Conservation (phyloP, 768 basidiomycete genomes). For the Cystobasidium onofrii region DNA sequence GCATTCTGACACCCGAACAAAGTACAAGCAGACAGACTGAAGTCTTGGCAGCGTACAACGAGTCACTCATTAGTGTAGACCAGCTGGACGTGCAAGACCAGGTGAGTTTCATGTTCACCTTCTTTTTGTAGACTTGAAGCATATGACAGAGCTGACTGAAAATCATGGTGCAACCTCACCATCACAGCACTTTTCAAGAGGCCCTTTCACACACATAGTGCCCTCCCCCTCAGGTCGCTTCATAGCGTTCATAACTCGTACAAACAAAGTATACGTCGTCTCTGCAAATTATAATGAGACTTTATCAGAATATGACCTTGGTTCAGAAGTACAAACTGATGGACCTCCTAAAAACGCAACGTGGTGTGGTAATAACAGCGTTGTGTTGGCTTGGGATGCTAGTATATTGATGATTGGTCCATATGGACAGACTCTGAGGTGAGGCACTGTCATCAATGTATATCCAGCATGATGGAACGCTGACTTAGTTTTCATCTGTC, state of each 20-base stretch:
- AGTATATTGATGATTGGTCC: constrained; percentile 82
- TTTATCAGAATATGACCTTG: constrained; percentile 69
- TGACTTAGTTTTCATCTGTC: background rate
- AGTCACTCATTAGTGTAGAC: constrained; percentile 75
- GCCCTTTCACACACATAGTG: constrained; percentile 77
- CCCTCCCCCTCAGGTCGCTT: constrained; percentile 92
- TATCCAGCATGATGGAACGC: background rate
- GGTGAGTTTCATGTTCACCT: constrained; percentile 40
- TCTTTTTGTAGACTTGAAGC: no score
- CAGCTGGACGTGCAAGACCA: constrained; percentile 79
- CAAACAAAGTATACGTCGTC: constrained; percentile 70
- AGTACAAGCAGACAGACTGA: constrained; percentile 84
- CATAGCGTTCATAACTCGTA: constrained; percentile 67
- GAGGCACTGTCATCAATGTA: constrained; percentile 42
- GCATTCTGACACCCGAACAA: constrained; percentile 77
- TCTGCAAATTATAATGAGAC: constrained; percentile 83
- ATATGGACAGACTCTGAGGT: constrained; percentile 77
- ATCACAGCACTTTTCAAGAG: constrained; percentile 64
- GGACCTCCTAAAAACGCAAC: constrained; percentile 57
- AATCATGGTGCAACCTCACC: no score
- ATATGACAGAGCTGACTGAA: no score
- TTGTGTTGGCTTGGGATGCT: constrained; percentile 72
- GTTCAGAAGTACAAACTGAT: constrained; percentile 40
- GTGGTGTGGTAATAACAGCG: constrained; percentile 96
- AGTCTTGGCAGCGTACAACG: constrained; percentile 70